Evolutionary conservation across 345 rosid genomes (phyloP), one percentile per base, ranked within the genome.

Genomic region (Eucalyptus urophylla): DNA sequence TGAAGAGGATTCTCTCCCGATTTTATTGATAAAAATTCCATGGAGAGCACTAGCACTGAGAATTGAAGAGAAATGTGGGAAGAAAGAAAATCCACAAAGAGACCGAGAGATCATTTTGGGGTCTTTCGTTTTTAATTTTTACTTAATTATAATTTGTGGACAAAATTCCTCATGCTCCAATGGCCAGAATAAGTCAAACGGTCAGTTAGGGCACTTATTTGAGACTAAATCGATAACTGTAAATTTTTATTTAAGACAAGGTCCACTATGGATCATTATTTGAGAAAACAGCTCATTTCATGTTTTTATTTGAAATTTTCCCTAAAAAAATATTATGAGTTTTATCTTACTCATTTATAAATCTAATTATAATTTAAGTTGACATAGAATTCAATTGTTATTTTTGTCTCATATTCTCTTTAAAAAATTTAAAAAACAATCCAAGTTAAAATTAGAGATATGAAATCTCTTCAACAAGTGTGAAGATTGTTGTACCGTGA

Each of bases 171-270:
- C 65, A 25, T 9, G 6, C n/a, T 25, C 6, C 1, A 58, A 58
- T 58, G 29, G 29, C 6, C 6, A 1, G 4, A 58, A 58, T 58
- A 25, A 58, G 65, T 58, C 7, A 4, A 58, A 1, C 14, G 4
- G 7, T 1, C 0, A 58, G 65, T 11, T 25, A 5, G 14, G 29
- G 27, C 7, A 0, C 0, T 58, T 58, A 22, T 56, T 56, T 58
- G 14, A 58, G 29, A 22, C 62, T 56, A 56, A 56, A 24, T 56
- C 4, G 11, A 49, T 49, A 49, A 49, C 6, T 13, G 27, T 2
- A 56, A 56, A 10, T 9, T 22, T 11, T 56, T 56, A 56, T 56
- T 58, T 58, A 11, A 25, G 14, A 58, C 27, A 25, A 24, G 0
- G n/a, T 25, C n/a, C 7, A 58, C n/a, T 3, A 1, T 22, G 7